Evolutionary conservation across 805 yeast genomes (phyloP).

Genomic region (Cephaloascus albidus): DNA sequence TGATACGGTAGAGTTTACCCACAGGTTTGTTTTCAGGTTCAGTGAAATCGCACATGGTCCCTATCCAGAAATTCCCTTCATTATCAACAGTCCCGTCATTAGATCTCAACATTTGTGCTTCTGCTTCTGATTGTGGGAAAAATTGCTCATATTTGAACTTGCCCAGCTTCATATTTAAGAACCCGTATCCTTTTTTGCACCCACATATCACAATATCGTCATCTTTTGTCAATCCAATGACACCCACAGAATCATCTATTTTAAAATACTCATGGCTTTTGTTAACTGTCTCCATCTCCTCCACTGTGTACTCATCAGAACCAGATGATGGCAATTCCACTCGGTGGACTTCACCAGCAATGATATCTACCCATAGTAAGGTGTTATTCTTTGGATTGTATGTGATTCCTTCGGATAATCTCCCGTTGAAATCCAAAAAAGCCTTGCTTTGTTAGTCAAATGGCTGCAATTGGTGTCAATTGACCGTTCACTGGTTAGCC

Average conservation of each 20-base stretch:
- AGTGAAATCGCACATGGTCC: conserved; percentile 63
- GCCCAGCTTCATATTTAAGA: conserved; percentile 32
- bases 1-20: conserved; percentile 46
- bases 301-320: conserved; percentile 13
- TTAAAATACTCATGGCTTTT: conserved; percentile 27
- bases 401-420: conserved; percentile 60
- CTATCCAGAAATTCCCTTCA: conserved; percentile 70
- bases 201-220: conserved; percentile 51
- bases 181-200: conserved; percentile 55
- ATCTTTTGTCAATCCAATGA: conserved; percentile 55
- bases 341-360: conserved; percentile 27
- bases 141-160: conserved; percentile 29
- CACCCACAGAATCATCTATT: conserved; percentile 48
- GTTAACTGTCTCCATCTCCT: conserved; percentile 10
- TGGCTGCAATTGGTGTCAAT: no score
- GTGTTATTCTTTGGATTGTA: conserved; percentile 49
- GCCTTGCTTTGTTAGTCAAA: background rate
- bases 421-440: conserved; percentile 11
- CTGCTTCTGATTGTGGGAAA: conserved; percentile 19
- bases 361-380: conserved; percentile 36
- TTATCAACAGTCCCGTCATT: conserved; percentile 82
- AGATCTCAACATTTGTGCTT: conserved; percentile 37
- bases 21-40: conserved; percentile 24
- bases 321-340: conserved; percentile 8
- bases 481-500: no score